Base-by-base conservation (phyloP, 202 grass and related monocot genomes). In the Dendrocalamus latiflorus region DNA sequence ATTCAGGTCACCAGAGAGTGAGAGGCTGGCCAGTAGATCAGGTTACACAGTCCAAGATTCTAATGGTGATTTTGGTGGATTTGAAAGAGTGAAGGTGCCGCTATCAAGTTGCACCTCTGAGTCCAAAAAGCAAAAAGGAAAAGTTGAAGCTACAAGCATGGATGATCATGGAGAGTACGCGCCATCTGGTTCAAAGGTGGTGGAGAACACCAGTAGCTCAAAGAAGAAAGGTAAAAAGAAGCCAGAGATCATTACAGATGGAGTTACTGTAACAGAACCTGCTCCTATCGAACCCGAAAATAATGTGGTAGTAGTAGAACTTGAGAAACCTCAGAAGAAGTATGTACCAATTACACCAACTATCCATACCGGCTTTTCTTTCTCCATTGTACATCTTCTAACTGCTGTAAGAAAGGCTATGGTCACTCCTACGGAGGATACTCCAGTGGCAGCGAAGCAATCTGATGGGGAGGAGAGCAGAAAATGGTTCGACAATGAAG, bases 171-270 rank as follows among this genome's bases (percentile, higher is more conserved):
- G 44, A 65, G 87, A 91, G 60, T 58, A 73, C 26, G 11, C 22
- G 3, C 65, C 91, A 81, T 86, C 84, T 53, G 84, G 66, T 92
- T 21, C 83, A 60, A 88, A 86, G 60, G 54, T 86, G 71, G 68
- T 55, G 4, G 87, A 91, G 9, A 89, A 82, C 84, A 83, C 37
- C 6, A 41, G 70, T 80, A 82, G 85, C 63, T 83, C 75, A n/a
- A 96, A 93, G 87, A 99, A 99, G 89, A 97, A 97, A 81, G 80
- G 89, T 36, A 99, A 96, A 89, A 99, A 78, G 89, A 99, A 92
- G 84, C 26, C 39, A 30, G 91, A 89, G 84, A 66, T 55, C 9
- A 82, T 68, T 69, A 62, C 49, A 53, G 86, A 88, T 41, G 68
- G 51, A 63, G 41, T 55, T 84, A 38, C 66, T 77, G 43, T 90